Base-by-base conservation (phyloP, 1,284 basidiomycete genomes). In the Microbotryomycetes sp. region DNA sequence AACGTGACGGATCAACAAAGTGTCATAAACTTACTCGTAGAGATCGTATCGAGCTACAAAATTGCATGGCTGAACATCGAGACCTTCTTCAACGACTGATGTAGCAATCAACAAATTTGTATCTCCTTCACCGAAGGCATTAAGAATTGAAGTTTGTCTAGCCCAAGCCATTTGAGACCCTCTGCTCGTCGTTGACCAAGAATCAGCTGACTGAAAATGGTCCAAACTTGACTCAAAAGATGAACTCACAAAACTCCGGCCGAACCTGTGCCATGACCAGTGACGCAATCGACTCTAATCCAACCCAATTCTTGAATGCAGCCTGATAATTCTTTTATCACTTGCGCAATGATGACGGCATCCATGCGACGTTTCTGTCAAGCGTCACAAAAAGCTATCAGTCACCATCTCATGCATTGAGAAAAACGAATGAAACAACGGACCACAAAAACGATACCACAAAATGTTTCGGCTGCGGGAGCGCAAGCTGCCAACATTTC, bases 21-120 rank as follows among this genome's bases (percentile, higher is more conserved):
- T 19, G 23, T 30, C 6, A n/a, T 22, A 19, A 30, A 31, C 51
- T 2, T 12, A 53, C 28, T 30, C 52, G 54, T 56, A 58, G 4
- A 62, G 48, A 15, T 62, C 52, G 56, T 54, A 58, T 25, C 60
- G 56, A 15, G 30, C 47, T 47, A 62, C 52, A 16, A 58, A 58
- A 49, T 55, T 55, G 56, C 60, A 58, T 15, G 60, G 60, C 60
- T 62, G 51, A 5, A 58, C 56, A 45, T 62, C 56, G 28, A 62
- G 48, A 2, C 60, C 60, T 19, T 62, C 60, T 26, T 62, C 60
- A 14, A 58, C 56, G 16, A 62, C 60, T 1, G 26, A 23, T 25
- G 60, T 62, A 4, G 60, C 60, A 42, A 62, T 23, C 19, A 62
- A 26, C 4, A 62, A 26, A 28, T 62, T 62, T 4, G 28, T 45